Percentiles rank a stretch among this genome's conserved stretches.
phyloP scores from a whole-genome alignment of 257 asterid genomes.

The Sherardia arvensis region DNA sequence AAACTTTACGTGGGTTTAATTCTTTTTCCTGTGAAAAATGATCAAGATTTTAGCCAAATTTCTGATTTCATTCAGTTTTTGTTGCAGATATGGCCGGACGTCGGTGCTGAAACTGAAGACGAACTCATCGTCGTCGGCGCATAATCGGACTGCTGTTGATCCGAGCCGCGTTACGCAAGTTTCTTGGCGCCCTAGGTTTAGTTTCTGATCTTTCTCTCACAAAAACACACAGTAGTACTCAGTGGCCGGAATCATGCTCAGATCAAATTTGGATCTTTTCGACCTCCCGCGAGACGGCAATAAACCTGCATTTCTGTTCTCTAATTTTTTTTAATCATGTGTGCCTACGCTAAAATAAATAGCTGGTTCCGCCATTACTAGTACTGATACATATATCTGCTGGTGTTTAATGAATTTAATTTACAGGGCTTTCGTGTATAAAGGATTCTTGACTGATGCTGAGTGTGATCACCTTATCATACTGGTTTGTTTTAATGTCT shows the following conservation, averaged over 20 bases:
- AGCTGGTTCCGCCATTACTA: no score
- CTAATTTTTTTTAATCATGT: no score
- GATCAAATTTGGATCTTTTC: no score
- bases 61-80: constrained; percentile 9
- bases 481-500: constrained; percentile 43
- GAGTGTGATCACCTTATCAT: constrained; percentile 78
- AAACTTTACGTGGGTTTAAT: constrained; percentile 8
- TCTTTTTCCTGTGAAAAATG: background rate
- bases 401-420: no score
- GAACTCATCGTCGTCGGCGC: constrained; percentile 37
- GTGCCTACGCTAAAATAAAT: no score
- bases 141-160: constrained; percentile 45
- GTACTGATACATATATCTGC: no score
- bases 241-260: no score
- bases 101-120: constrained; percentile 33
- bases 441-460: constrained; percentile 51
- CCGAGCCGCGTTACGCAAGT: constrained; percentile 72
- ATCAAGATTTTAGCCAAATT: constrained; percentile 8
- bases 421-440: constrained; percentile 68
- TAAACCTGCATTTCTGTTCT: no score
- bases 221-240: no score
- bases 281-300: no score
- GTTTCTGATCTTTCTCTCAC: background rate
- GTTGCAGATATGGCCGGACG: constrained; percentile 36
- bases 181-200: constrained; percentile 92